Evolutionary conservation across 768 basidiomycete genomes (phyloP).

Genomic region (Boletus barrowsii): DNA sequence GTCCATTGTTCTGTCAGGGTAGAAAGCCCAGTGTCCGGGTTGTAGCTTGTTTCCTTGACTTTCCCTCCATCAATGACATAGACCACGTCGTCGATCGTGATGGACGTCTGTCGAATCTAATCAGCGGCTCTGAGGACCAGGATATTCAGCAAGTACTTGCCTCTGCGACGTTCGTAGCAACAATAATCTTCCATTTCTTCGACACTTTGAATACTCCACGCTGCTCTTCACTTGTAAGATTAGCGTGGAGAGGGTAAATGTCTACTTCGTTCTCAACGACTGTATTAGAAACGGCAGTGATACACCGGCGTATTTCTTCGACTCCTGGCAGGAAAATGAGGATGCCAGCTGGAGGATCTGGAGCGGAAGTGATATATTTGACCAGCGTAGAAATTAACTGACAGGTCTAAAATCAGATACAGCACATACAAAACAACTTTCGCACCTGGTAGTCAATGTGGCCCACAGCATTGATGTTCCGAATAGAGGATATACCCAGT

Average conservation of each 20-base stretch:
- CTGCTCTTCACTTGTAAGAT: slow-evolving; percentile 83
- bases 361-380: slow-evolving; percentile 53
- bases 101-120: slow-evolving; percentile 60
- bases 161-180: slow-evolving; percentile 90
- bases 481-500: slow-evolving; percentile 49
- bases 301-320: slow-evolving; percentile 79
- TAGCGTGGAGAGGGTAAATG: slow-evolving; percentile 83
- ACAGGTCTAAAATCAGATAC: not conserved
- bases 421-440: not conserved
- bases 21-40: slow-evolving; percentile 69
- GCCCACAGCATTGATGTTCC: slow-evolving; percentile 56
- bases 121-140: not conserved
- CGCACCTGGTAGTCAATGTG: slow-evolving; percentile 71
- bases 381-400: slow-evolving; percentile 69
- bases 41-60: slow-evolving; percentile 78
- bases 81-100: slow-evolving; percentile 86
- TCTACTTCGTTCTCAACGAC: slow-evolving; percentile 37
- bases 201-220: slow-evolving; percentile 66
- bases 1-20: slow-evolving; percentile 77
- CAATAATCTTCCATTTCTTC: slow-evolving; percentile 77
- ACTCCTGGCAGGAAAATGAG: slow-evolving; percentile 91
- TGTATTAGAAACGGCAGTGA: slow-evolving; percentile 50
- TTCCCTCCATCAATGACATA: slow-evolving; percentile 84
- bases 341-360: slow-evolving; percentile 55
- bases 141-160: slow-evolving; percentile 34